Evolutionary conservation across 2,329 filamentous ascomycete species (phyloP).

Genomic region (Fusarium illudens): DNA sequence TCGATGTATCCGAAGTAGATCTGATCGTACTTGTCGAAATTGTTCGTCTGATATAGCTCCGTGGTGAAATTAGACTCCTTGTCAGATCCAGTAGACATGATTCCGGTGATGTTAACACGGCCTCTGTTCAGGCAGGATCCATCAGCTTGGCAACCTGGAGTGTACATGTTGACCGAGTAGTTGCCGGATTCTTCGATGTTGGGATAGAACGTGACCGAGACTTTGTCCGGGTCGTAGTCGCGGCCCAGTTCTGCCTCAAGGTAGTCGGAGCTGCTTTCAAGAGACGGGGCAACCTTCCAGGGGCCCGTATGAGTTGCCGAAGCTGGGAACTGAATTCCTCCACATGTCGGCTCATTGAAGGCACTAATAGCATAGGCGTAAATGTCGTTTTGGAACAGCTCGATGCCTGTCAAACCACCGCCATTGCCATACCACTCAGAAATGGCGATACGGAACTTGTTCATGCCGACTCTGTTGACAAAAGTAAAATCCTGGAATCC

Average conservation of each 20-base stretch:
- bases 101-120: conserved; percentile 80
- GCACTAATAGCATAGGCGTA: conserved; percentile 83
- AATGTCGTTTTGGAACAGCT: conserved; percentile 87
- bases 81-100: conserved; percentile 64
- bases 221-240: conserved; percentile 64
- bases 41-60: conserved; percentile 86
- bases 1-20: conserved; percentile 89
- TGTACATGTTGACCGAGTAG: conserved; percentile 91
- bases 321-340: conserved; percentile 67
- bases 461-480: conserved; percentile 88
- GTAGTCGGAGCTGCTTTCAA: conserved; percentile 77
- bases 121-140: conserved; percentile 79
- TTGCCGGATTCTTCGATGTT: conserved; percentile 89
- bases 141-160: conserved; percentile 87
- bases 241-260: conserved; percentile 71
- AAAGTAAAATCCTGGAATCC: conserved; percentile 90
- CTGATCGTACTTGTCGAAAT: conserved; percentile 95
- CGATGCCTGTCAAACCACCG: conserved; percentile 84
- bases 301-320: conserved; percentile 74
- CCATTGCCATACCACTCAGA: conserved; percentile 87
- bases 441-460: conserved; percentile 84
- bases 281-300: conserved; percentile 75
- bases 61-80: conserved; percentile 61
- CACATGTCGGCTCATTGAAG: conserved; percentile 90
- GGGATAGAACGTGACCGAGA: conserved; percentile 80